phyloP scores from a whole-genome alignment of 805 yeast genomes.

The Alloascoidea hylecoeti region DNA sequence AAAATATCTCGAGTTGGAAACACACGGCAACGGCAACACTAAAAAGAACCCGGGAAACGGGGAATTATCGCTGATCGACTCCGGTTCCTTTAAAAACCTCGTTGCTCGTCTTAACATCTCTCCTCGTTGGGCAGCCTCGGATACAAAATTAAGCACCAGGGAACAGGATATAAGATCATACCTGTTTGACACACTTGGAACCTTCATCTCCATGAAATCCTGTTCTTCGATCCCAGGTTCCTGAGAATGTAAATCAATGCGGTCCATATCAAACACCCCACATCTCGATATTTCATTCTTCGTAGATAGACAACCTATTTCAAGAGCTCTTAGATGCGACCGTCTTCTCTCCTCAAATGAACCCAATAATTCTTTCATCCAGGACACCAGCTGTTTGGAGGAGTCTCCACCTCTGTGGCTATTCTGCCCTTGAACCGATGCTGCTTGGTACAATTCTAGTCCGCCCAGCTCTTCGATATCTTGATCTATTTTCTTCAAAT shows the following conservation, averaged over 20 bases:
- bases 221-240: constrained; percentile 58
- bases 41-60: constrained; percentile 39
- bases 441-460: constrained; percentile 62
- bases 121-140: constrained; percentile 58
- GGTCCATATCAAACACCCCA: constrained; percentile 29
- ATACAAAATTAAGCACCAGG: constrained; percentile 79
- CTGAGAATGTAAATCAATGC: constrained; percentile 76
- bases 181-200: constrained; percentile 27
- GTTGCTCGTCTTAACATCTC: constrained; percentile 55
- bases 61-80: background rate
- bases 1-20: constrained; percentile 70
- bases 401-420: constrained; percentile 81
- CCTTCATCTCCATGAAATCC: constrained; percentile 71
- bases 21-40: constrained; percentile 83
- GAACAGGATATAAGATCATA: constrained; percentile 72
- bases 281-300: constrained; percentile 53
- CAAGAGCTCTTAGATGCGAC: constrained; percentile 33
- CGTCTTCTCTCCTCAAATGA: constrained; percentile 1
- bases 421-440: constrained; percentile 78
- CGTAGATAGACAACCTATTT: constrained; percentile 71
- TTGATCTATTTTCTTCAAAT: constrained; percentile 26
- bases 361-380: constrained; percentile 32
- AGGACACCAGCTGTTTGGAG: constrained; percentile 62
- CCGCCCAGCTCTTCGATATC: constrained; percentile 74
- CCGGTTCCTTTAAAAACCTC: constrained; percentile 32